phyloP scores from a whole-genome alignment of 2,329 filamentous ascomycete genomes.

The Blastomyces parvus region DNA sequence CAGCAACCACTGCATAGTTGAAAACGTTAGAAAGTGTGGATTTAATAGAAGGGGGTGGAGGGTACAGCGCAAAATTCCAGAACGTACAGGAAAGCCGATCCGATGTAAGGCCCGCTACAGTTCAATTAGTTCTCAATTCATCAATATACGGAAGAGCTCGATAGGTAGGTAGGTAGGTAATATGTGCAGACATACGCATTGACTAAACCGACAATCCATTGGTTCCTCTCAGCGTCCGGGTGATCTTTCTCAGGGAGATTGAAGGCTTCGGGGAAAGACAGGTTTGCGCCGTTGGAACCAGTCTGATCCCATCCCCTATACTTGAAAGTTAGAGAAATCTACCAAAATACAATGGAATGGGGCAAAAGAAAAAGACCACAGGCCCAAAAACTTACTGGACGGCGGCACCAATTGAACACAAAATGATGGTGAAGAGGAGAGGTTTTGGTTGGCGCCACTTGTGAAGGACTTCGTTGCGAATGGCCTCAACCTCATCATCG shows the following conservation, averaged over 20 bases:
- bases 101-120: slow-evolving; percentile 43
- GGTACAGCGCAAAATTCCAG: neutral
- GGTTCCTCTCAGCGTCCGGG: slow-evolving; percentile 37
- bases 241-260: slow-evolving; percentile 35
- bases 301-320: slow-evolving; percentile 43
- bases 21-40: slow-evolving; percentile 1
- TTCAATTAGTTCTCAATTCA: slow-evolving; percentile 14
- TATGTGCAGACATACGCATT: slow-evolving; percentile 45
- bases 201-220: slow-evolving; percentile 56
- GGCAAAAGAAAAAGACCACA: neutral
- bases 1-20: slow-evolving; percentile 47
- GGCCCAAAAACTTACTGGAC: slow-evolving; percentile 37
- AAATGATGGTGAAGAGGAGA: slow-evolving; percentile 44
- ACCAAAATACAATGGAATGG: no score
- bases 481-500: slow-evolving; percentile 33
- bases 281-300: slow-evolving; percentile 45
- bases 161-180: slow-evolving; percentile 39
- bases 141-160: slow-evolving; percentile 15
- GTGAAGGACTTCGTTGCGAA: slow-evolving; percentile 40
- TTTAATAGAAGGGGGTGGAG: neutral
- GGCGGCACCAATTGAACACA: slow-evolving; percentile 45
- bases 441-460: slow-evolving; percentile 42
- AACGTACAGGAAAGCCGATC: slow-evolving; percentile 40
- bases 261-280: slow-evolving; percentile 41
- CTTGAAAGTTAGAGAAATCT: slow-evolving; percentile 11